A percentile compares a stretch with the other conserved stretches of the same genome.
These are phyloP conservation scores for Perkinsus olseni DNA, from an alignment of 169 alveolate genomes.

Conservation along the genomic window DNA sequence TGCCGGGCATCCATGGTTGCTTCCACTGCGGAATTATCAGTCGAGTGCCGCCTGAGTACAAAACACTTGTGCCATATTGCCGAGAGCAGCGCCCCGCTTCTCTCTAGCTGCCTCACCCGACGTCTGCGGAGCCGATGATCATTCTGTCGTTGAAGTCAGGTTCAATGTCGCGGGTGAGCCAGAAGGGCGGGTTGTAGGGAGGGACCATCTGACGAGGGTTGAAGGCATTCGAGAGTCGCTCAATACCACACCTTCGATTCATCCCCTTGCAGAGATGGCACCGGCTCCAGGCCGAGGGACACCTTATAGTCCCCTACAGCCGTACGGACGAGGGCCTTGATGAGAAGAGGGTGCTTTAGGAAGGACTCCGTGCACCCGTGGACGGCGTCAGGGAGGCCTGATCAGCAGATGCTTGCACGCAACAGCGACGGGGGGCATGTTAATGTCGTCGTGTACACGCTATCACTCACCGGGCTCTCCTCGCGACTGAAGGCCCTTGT, in stretches of 20 bases:
- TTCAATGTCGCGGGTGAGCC: neutral
- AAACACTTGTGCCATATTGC: too few species aligned
- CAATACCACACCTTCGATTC: neutral
- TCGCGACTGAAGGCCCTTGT: neutral
- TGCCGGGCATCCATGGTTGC: too few species aligned
- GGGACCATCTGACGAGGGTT: neutral
- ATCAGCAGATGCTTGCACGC: neutral
- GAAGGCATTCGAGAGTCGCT: neutral
- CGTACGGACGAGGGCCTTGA: neutral
- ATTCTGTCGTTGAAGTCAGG: neutral
- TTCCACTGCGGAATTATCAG: too few species aligned
- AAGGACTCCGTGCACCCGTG: neutral
- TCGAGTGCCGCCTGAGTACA: too few species aligned
- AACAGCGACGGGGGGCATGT: neutral
- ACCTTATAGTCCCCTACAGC: neutral
- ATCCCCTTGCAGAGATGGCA: neutral
- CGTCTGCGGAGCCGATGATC: too few species aligned
- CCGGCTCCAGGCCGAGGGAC: neutral
- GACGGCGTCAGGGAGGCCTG: neutral
- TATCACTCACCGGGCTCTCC: neutral
- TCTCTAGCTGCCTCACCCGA: too few species aligned
- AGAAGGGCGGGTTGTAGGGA: neutral
- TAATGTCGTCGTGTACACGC: neutral
- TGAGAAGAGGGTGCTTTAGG: neutral
- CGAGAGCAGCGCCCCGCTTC: too few species aligned